Evolutionary conservation across 768 basidiomycete genomes (phyloP).

Genomic region (Rhodocollybia butyracea): DNA sequence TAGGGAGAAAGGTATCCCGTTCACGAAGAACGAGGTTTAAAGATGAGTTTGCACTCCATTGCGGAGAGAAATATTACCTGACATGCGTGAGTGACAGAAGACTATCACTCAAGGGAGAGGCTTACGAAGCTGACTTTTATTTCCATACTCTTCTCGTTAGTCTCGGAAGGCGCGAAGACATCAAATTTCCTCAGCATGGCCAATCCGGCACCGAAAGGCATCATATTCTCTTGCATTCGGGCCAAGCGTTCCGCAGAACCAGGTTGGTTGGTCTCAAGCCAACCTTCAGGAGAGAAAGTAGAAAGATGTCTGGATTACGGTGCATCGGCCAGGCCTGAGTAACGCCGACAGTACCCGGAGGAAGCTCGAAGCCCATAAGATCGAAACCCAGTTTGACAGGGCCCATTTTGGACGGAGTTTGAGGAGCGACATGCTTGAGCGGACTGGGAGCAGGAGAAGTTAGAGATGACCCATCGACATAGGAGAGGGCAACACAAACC

Average conservation of each 20-base stretch:
- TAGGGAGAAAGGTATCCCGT: too few relatives aligned
- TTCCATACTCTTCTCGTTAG: conserved; percentile 72
- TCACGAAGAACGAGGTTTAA: not conserved
- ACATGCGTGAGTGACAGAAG: too few relatives aligned
- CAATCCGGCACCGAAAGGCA: conserved; percentile 14
- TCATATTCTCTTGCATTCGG: too few relatives aligned
- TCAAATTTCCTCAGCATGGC: conserved; percentile 70
- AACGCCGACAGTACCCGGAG: conserved; percentile 70
- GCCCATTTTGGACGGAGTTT: too few relatives aligned
- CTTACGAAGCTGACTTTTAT: conserved; percentile 79
- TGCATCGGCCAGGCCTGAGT: conserved; percentile 88
- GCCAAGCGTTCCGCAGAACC: not conserved
- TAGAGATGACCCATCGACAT: not conserved
- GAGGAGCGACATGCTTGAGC: conserved; percentile 74
- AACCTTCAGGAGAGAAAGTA: conserved; percentile 80
- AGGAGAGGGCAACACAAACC: conserved; percentile 33
- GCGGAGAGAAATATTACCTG: not conserved
- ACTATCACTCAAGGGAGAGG: conserved; percentile 18
- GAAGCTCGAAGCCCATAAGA: conserved; percentile 74
- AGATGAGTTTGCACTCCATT: not conserved
- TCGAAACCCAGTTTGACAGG: too few relatives aligned
- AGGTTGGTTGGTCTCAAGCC: conserved; percentile 49
- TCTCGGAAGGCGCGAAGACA: conserved; percentile 60
- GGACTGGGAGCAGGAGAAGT: conserved; percentile 55
- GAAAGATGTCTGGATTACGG: conserved; percentile 30